Conservation (phyloP, 768 basidiomycete species). For the Suillus weaverae region DNA sequence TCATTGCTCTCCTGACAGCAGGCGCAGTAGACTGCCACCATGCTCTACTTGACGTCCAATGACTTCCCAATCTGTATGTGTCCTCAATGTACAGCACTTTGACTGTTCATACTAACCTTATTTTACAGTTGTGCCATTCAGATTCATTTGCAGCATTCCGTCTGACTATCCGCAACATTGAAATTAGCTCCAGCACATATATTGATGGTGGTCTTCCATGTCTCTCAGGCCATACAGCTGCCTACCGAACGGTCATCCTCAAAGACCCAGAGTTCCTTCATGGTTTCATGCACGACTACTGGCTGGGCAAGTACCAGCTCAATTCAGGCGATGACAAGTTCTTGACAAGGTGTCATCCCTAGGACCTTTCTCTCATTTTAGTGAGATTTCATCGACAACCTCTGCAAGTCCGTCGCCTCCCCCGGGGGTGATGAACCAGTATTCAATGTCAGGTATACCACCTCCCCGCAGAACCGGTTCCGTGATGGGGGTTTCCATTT, state of each 20-base stretch:
- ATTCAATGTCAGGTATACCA: constrained; percentile 32
- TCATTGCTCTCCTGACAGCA: not conserved
- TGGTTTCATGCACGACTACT: constrained; percentile 92
- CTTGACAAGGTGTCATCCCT: constrained; percentile 76
- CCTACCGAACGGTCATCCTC: constrained; percentile 90
- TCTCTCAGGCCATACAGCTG: constrained; percentile 89
- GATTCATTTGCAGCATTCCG: constrained; percentile 92
- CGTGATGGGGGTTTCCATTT: constrained; percentile 57
- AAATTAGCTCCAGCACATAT: constrained; percentile 85
- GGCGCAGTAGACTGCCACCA: constrained; percentile 27
- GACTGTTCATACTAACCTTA: constrained; percentile 7
- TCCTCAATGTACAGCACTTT: not conserved
- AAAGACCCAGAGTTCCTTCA: constrained; percentile 93
- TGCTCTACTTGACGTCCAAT: constrained; percentile 91
- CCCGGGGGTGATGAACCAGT: constrained; percentile 47
- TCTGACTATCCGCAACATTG: constrained; percentile 91
- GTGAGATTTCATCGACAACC: constrained; percentile 80
- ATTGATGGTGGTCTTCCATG: constrained; percentile 93
- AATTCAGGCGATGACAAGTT: constrained; percentile 96
- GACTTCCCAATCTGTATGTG: constrained; percentile 86
- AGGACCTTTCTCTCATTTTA: constrained; percentile 93
- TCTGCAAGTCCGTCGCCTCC: constrained; percentile 80
- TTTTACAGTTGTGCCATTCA: constrained; percentile 81
- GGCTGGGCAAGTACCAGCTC: constrained; percentile 92
- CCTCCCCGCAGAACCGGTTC: constrained; percentile 67